Base-by-base conservation (phyloP, 352 stramenopile genomes). In the Phytophthora nicotianae region DNA sequence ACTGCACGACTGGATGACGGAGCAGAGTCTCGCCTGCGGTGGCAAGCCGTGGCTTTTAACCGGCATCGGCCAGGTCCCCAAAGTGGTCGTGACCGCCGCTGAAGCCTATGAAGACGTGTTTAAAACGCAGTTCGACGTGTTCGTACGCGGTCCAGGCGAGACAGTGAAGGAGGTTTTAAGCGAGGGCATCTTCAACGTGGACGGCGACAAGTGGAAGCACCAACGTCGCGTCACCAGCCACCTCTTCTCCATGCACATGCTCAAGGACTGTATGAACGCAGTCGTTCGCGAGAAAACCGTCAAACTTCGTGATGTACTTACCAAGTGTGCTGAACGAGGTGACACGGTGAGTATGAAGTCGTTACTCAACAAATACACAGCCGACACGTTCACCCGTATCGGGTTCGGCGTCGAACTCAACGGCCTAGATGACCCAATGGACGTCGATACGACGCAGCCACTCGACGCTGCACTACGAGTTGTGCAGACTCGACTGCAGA, bases 201-300 rank as follows among this genome's bases (percentile, higher is more conserved):
- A 94, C 46, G 79, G 76, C 16, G 63, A 79, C 38, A 62, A 75
- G 35, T 94, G 85, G 85, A 58, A 68, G n/a, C 57, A 75, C 38
- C 85, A 94, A 47, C 79, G 85, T 32, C 89, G 89, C 48, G 81
- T 70, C 13, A 87, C 87, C 65, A 96, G 88, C 60, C 90, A 97
- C 65, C 89, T 97, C 20, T 94, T 95, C 32, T 91, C 77, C 19
- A 69, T 77, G 58, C 60, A 75, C 37, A 78, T 75, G 71, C 67
- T 86, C 53, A 72, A 72, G 23, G 56, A 80, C 33, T 68, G 65
- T 42, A 82, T 79, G 75, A 66, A 77, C 32, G 50, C 59, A 2
- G 74, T 74, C 10, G 61, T 90, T 17, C 47, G 62, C 1, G 70
- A 90, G 23, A 74, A 85, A 23, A 72, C 70, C 26, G 68, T 66